Evolutionary conservation across 371 early-diverging fungal genomes (phyloP).

Genomic region (Rozella allomycis): DNA sequence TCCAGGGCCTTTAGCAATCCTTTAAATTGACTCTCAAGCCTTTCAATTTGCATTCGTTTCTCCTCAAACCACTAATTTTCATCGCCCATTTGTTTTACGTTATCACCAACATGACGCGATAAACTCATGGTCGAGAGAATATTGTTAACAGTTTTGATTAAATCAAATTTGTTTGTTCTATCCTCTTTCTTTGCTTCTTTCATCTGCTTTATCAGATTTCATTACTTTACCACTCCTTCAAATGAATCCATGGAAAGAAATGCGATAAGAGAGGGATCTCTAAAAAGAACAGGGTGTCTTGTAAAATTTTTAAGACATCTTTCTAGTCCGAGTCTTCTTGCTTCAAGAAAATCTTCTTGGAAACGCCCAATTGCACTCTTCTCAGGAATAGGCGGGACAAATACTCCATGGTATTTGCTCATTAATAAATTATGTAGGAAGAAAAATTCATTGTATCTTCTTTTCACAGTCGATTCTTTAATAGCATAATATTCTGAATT

Average conservation of each 20-base stretch:
- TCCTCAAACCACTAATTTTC: conserved; percentile 42
- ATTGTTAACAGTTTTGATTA: conserved; percentile 25
- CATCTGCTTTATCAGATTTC: conserved; percentile 8
- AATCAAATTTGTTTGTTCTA: conserved; percentile 18
- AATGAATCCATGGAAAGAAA: conserved; percentile 2
- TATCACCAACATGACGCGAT: neutral
- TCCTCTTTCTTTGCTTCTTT: conserved; percentile 19
- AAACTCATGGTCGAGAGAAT: conserved; percentile 8
- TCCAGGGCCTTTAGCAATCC: conserved; percentile 58
- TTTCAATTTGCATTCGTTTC: conserved; percentile 52
- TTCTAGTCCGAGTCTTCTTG: conserved; percentile 58
- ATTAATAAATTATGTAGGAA: conserved; percentile 76
- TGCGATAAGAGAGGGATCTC: conserved; percentile 1
- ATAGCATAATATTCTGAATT: conserved; percentile 47
- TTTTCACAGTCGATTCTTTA: conserved; percentile 48
- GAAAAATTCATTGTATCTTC: conserved; percentile 78
- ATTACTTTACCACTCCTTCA: too few species aligned
- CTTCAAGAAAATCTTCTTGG: conserved; percentile 82
- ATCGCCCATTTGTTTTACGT: neutral
- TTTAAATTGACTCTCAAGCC: conserved; percentile 61
- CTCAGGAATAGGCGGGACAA: conserved; percentile 81
- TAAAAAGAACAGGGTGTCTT: conserved; percentile 22
- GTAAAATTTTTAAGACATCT: conserved; percentile 55
- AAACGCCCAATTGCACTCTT: conserved; percentile 83
- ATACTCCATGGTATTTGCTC: conserved; percentile 55